These are phyloP conservation scores for Rhizopus sp. DNA, from an alignment of 371 early-diverging fungal genomes.

Conservation along the genomic window DNA sequence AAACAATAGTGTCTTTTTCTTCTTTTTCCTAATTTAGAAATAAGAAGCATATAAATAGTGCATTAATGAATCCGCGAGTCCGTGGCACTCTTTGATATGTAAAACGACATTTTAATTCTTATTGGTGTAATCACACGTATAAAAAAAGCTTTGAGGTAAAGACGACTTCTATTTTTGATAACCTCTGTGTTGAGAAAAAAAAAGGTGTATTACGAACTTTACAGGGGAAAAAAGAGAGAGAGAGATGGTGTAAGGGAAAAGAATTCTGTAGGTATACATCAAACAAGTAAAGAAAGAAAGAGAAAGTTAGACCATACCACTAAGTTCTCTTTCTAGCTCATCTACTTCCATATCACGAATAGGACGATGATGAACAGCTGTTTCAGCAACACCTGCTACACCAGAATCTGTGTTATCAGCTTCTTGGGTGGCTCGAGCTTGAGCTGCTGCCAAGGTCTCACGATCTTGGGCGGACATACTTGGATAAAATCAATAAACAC, in stretches of 20 bases:
- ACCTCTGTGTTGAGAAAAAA: not conserved
- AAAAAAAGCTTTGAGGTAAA: too few species aligned
- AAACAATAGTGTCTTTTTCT: too few species aligned
- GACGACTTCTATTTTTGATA: slow-evolving; percentile 24
- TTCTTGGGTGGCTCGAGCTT: slow-evolving; percentile 26
- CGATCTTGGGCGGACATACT: slow-evolving; percentile 55
- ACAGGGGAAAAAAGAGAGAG: too few species aligned
- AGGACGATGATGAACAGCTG: slow-evolving; percentile 28
- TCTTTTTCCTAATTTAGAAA: too few species aligned
- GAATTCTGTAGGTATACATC: not conserved
- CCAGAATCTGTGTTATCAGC: slow-evolving; percentile 14
- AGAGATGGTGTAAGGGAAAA: not conserved
- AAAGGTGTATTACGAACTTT: not conserved
- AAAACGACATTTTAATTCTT: too few species aligned
- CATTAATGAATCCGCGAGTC: too few species aligned
- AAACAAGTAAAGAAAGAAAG: not conserved
- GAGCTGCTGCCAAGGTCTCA: slow-evolving; percentile 48
- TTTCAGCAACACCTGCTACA: slow-evolving; percentile 20
- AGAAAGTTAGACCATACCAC: slow-evolving; percentile 41
- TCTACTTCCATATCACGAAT: slow-evolving; percentile 57
- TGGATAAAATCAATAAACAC: not conserved
- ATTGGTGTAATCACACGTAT: too few species aligned
- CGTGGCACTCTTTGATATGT: too few species aligned
- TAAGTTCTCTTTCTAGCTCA: slow-evolving; percentile 62
- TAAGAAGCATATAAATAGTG: too few species aligned